A percentile compares a stretch with the other conserved stretches of the same genome.
phyloP scores from a whole-genome alignment of 2,329 filamentous ascomycete genomes.

The Elsinoe australis region DNA sequence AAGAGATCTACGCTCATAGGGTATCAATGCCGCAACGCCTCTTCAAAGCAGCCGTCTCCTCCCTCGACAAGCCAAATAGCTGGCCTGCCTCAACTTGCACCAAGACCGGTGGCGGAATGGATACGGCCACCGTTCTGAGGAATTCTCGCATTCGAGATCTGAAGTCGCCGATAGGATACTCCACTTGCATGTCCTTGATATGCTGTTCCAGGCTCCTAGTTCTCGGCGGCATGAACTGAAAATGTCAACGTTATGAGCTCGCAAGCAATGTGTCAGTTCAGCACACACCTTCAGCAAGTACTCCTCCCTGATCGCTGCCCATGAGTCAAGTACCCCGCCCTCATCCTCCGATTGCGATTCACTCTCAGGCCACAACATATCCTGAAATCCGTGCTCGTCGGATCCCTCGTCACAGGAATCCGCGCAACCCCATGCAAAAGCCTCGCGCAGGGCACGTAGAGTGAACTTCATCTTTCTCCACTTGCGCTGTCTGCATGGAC shows the following conservation, averaged over 20 bases:
- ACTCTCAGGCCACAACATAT: conserved; percentile 23
- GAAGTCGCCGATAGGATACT: conserved; percentile 33
- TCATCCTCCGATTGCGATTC: background rate
- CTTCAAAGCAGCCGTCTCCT: conserved; percentile 34
- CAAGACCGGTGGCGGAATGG: conserved; percentile 42
- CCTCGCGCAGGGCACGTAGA: too few relatives aligned
- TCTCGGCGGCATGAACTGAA: too few relatives aligned
- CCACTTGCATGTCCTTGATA: conserved; percentile 26
- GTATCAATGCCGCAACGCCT: conserved; percentile 24
- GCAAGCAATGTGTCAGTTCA: too few relatives aligned
- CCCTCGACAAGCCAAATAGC: conserved; percentile 33
- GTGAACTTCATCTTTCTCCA: too few relatives aligned
- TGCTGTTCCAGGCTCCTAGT: conserved; percentile 26
- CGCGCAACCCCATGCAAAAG: conserved; percentile 41
- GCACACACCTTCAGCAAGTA: too few relatives aligned
- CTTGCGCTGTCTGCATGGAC: background rate
- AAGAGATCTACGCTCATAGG: too few relatives aligned
- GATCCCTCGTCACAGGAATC: background rate
- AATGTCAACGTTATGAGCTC: too few relatives aligned
- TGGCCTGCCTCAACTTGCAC: conserved; percentile 45
- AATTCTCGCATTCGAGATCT: conserved; percentile 36
- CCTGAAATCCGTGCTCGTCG: conserved; percentile 6
- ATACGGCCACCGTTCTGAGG: conserved; percentile 37
- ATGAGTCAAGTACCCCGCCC: too few relatives aligned
- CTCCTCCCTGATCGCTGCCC: too few relatives aligned